A percentile compares a stretch with the other conserved stretches of the same genome.
Conservation (phyloP, 768 basidiomycete genomes). For the Austroboletus festivus region DNA sequence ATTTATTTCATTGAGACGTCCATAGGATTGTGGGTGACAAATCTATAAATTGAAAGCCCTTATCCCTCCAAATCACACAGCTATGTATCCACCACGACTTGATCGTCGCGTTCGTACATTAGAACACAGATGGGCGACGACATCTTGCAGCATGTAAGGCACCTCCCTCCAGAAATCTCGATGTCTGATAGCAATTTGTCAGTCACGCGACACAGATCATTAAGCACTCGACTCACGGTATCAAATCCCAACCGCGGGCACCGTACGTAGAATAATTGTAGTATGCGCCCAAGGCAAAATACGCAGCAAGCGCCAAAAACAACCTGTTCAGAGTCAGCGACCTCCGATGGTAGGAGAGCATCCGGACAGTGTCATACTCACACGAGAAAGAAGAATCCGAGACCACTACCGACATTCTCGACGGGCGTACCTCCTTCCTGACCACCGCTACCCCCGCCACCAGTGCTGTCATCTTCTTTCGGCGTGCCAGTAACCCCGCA, state of each 20-base stretch:
- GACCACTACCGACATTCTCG: conserved; percentile 59
- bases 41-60: conserved; percentile 5
- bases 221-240: conserved; percentile 64
- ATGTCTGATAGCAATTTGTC: conserved; percentile 46
- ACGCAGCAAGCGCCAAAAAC: conserved; percentile 61
- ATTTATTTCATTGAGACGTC: not conserved
- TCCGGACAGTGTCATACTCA: conserved; percentile 37
- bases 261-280: conserved; percentile 89
- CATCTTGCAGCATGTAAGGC: conserved; percentile 79
- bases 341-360: conserved; percentile 4
- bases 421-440: conserved; percentile 29
- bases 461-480: conserved; percentile 27
- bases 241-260: conserved; percentile 75
- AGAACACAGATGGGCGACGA: conserved; percentile 73
- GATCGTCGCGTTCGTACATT: conserved; percentile 64
- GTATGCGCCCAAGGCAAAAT: conserved; percentile 79
- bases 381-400: conserved; percentile 91
- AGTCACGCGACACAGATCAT: conserved; percentile 1
- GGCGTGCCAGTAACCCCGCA: conserved; percentile 41
- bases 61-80: conserved; percentile 48
- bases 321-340: conserved; percentile 36
- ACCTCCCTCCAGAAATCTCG: conserved; percentile 91
- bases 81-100: conserved; percentile 70
- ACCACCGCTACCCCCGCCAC: conserved; percentile 10
- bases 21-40: conserved; percentile 7